Evolutionary conservation across 1,284 basidiomycete genomes (phyloP).

Genomic region (Gomphus bonarii): DNA sequence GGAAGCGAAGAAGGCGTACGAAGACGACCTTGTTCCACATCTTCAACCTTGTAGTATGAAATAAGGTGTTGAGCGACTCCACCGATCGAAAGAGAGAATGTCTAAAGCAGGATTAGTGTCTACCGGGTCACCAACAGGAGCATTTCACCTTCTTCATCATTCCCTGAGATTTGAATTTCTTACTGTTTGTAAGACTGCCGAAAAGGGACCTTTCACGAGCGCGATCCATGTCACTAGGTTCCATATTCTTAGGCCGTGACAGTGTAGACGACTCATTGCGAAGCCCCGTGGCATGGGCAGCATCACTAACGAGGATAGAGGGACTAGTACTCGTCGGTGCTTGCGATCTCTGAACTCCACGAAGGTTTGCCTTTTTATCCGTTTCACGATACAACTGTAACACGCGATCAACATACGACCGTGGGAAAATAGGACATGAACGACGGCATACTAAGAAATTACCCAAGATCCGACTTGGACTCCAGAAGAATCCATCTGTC

Average conservation of each 20-base stretch:
- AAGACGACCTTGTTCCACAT: slow-evolving; percentile 81
- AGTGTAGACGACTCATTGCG: slow-evolving; percentile 37
- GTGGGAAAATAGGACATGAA: neutral
- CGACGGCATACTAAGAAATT: slow-evolving; percentile 65
- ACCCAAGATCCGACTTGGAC: slow-evolving; percentile 76
- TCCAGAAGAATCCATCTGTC: slow-evolving; percentile 97
- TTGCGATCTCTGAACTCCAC: slow-evolving; percentile 8
- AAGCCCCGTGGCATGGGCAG: slow-evolving; percentile 14
- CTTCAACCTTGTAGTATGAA: slow-evolving; percentile 91
- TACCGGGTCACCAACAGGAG: neutral
- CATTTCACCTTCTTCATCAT: slow-evolving; percentile 86
- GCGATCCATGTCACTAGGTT: slow-evolving; percentile 43
- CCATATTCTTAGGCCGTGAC: slow-evolving; percentile 53
- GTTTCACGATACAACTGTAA: slow-evolving; percentile 79
- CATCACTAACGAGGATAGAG: slow-evolving; percentile 19
- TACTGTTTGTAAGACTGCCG: slow-evolving; percentile 82
- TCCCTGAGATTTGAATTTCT: slow-evolving; percentile 85
- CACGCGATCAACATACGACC: neutral
- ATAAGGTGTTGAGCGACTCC: slow-evolving; percentile 91
- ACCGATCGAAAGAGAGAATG: slow-evolving; percentile 81
- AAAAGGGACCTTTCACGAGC: slow-evolving; percentile 72
- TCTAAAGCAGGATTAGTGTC: slow-evolving; percentile 35
- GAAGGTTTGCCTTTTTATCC: slow-evolving; percentile 42
- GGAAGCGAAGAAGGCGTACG: slow-evolving; percentile 83
- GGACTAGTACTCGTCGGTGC: slow-evolving; percentile 6